phyloP scores from a whole-genome alignment of 768 basidiomycete genomes.

The Mycena leptocephala region DNA sequence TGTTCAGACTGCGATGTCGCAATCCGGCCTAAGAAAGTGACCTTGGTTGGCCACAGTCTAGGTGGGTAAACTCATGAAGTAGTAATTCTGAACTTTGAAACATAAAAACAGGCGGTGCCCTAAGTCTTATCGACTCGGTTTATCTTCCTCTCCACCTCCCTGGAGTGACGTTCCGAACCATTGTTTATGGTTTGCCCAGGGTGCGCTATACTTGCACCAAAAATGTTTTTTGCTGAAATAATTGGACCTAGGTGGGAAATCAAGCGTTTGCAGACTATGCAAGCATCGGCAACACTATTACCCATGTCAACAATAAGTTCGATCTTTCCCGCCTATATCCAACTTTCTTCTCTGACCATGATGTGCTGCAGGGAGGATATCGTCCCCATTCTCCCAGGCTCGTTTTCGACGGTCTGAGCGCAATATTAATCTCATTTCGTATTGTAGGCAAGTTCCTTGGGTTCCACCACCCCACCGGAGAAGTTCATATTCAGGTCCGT shows the following conservation, averaged over 20 bases:
- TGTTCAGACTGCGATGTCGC: slow-evolving; percentile 53
- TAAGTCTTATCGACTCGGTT: slow-evolving; percentile 65
- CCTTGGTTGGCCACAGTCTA: slow-evolving; percentile 62
- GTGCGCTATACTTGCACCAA: slow-evolving; percentile 41
- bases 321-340: slow-evolving; percentile 17
- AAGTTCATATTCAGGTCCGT: slow-evolving; percentile 53
- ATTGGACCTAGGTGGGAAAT: slow-evolving; percentile 61
- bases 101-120: slow-evolving; percentile 54
- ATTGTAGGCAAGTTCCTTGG: slow-evolving; percentile 57
- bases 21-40: slow-evolving; percentile 53
- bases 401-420: slow-evolving; percentile 4
- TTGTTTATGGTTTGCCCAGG: slow-evolving; percentile 63
- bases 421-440: slow-evolving; percentile 33
- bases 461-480: slow-evolving; percentile 63
- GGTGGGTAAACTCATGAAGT: slow-evolving; percentile 37
- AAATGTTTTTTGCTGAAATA: background rate
- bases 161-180: slow-evolving; percentile 51
- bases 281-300: slow-evolving; percentile 61
- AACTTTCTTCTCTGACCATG: background rate
- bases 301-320: slow-evolving; percentile 71
- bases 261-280: slow-evolving; percentile 73
- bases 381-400: slow-evolving; percentile 59
- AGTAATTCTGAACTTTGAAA: background rate
- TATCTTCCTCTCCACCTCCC: slow-evolving; percentile 69
- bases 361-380: slow-evolving; percentile 47